phyloP scores from a whole-genome alignment of 2,329 filamentous ascomycete species.

The Colletotrichum lentis region DNA sequence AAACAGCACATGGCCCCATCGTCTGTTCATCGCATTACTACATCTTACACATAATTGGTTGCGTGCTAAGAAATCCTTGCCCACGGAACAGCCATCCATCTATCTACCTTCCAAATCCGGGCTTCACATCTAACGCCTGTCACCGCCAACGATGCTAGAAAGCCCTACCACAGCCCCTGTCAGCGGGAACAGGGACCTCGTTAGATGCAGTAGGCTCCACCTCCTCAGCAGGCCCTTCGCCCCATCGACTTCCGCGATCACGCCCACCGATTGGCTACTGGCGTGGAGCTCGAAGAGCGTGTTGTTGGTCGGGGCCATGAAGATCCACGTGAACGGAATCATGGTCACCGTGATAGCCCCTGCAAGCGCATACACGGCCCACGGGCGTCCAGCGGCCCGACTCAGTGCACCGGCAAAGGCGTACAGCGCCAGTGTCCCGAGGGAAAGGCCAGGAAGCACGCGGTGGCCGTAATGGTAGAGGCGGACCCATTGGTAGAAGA shows the following conservation, averaged over 20 bases:
- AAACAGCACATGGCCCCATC: background rate
- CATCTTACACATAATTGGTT: background rate
- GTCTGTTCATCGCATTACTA: background rate
- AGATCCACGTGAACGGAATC: background rate
- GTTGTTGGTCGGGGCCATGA: background rate
- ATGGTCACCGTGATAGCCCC: background rate
- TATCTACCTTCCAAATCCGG: background rate
- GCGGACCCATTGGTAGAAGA: background rate
- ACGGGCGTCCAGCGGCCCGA: too few relatives aligned
- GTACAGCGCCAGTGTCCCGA: background rate
- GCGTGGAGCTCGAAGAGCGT: background rate
- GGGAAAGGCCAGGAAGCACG: background rate
- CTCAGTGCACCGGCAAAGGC: background rate
- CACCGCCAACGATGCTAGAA: background rate
- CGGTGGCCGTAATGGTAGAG: background rate
- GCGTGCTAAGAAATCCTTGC: background rate
- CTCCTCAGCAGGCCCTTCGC: background rate
- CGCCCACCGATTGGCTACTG: background rate
- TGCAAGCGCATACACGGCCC: too few relatives aligned
- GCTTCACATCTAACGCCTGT: background rate
- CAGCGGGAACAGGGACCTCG: slow-evolving; percentile 2
- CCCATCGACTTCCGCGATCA: background rate
- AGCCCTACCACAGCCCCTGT: slow-evolving; percentile 8
- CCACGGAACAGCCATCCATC: background rate
- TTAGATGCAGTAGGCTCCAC: background rate